Evolutionary conservation across 345 rosid species (phyloP), one percentile per base, ranked within the genome.

Genomic region (Eucalyptus brandiana): DNA sequence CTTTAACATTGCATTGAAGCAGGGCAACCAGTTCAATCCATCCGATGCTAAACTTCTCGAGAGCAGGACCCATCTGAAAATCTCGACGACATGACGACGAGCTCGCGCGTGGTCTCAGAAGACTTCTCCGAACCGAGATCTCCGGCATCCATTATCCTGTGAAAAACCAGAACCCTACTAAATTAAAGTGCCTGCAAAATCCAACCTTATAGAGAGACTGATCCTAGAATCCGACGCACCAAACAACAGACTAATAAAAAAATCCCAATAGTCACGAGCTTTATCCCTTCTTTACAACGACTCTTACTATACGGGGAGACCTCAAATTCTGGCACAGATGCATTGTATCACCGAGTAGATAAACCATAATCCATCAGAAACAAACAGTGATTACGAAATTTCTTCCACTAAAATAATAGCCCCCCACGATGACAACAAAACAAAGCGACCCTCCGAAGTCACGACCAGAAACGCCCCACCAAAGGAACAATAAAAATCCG

Each of bases 1-100:
- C 94, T 92, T 96, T 56, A 92, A 90, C 99, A 95, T 96, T 93
- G 95, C 92, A 90, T 80, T 91, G 91, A 88, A 92, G 26, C 85
- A 15, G 76, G 26, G 44, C 49, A 40, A 21, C 86, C 13, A 44
- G 67, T 23, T 42, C 56, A 87, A 65, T 60, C 54, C 53, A 45
- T 87, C 56, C n/a, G 34, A 48, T 15, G 2, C 34, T 23, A 86
- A 16, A 45, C 87, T 21, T 86, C n/a, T 32, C 54, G 9, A 18
- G 60, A n/a, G 54, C 47, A 76, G 85, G 85, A 76, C 3, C 47
- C 47, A 21, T 76, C 85, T 40, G 85, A 76, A 76, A 76, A 40
- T 40, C 85, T 40, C 47, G 30, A 40, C 47, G 30, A 76, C 85
- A 40, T 7, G 47, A 21, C 28, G 30, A 40, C 47, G 47, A 40